Evolutionary conservation across 768 basidiomycete species (phyloP).

Genomic region (Aureoboletus auriporus): DNA sequence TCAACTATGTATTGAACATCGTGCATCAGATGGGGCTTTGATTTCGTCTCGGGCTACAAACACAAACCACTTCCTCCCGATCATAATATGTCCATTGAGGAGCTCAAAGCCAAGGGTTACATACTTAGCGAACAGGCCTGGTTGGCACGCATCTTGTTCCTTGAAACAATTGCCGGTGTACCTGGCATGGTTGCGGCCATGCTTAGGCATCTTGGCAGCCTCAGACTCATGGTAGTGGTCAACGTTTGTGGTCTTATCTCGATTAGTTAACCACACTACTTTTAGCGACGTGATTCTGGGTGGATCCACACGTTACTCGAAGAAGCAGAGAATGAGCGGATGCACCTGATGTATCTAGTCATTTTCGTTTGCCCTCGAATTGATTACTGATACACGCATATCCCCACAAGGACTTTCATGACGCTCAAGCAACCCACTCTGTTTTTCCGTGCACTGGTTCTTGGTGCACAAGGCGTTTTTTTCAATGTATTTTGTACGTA

Average conservation of each 20-base stretch:
- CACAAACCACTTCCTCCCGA: constrained; percentile 61
- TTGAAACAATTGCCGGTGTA: constrained; percentile 91
- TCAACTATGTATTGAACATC: constrained; percentile 3
- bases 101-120: constrained; percentile 73
- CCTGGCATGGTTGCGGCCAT: constrained; percentile 95
- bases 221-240: constrained; percentile 75
- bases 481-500: constrained; percentile 82
- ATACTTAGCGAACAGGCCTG: constrained; percentile 72
- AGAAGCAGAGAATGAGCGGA: constrained; percentile 96
- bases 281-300: constrained; percentile 50
- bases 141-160: constrained; percentile 64
- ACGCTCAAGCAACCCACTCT: constrained; percentile 76
- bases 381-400: constrained; percentile 15
- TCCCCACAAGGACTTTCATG: constrained; percentile 81
- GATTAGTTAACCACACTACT: constrained; percentile 3
- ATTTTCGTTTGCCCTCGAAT: constrained; percentile 1
- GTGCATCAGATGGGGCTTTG: constrained; percentile 59
- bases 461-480: constrained; percentile 91
- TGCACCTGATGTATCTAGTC: constrained; percentile 75
- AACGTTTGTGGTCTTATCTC: constrained; percentile 6
- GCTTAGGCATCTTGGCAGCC: constrained; percentile 80
- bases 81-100: constrained; percentile 61
- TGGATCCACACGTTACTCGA: constrained; percentile 94
- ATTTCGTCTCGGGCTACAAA: constrained; percentile 83
- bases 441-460: constrained; percentile 76